Evolutionary conservation across 768 basidiomycete genomes (phyloP).

Genomic region (Trametopsis cervina): DNA sequence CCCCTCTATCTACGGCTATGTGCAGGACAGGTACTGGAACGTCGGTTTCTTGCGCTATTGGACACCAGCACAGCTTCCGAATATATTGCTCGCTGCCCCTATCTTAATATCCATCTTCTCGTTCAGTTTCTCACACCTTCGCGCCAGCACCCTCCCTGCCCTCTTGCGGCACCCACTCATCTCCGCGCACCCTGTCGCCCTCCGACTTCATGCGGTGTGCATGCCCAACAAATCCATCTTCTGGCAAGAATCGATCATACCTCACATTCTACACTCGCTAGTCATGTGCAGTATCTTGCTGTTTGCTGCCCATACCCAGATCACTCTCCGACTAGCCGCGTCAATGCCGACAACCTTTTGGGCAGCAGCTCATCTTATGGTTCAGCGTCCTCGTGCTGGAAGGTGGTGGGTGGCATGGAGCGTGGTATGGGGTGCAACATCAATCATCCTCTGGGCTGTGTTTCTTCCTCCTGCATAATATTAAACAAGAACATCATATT

Average conservation of each 20-base stretch:
- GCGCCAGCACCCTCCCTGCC: constrained; percentile 9
- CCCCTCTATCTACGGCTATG: constrained; percentile 76
- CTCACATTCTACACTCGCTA: constrained; percentile 72
- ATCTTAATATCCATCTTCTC: constrained; percentile 46
- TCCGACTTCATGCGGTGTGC: not conserved
- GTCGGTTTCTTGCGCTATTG: constrained; percentile 84
- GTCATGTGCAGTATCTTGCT: constrained; percentile 56
- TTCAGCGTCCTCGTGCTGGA: constrained; percentile 42
- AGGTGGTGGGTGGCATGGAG: constrained; percentile 73
- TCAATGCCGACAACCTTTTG: constrained; percentile 81
- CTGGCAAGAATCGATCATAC: constrained; percentile 31
- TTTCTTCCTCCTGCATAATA: constrained; percentile 90
- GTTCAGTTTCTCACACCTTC: constrained; percentile 23
- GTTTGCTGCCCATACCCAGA: constrained; percentile 83
- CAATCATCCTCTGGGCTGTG: constrained; percentile 70
- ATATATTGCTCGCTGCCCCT: constrained; percentile 77
- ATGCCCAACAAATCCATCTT: constrained; percentile 1
- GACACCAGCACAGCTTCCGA: constrained; percentile 77
- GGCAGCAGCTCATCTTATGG: constrained; percentile 67
- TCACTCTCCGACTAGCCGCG: constrained; percentile 68
- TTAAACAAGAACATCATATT: too few species aligned
- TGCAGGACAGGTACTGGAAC: constrained; percentile 85
- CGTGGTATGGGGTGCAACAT: constrained; percentile 65
- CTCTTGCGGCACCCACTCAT: constrained; percentile 2
- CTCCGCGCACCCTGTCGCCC: constrained; percentile 2